Evolutionary conservation across 805 yeast species (phyloP), one percentile per base, ranked within the genome.

Genomic region (Cyberlindnera xylosilytica): DNA sequence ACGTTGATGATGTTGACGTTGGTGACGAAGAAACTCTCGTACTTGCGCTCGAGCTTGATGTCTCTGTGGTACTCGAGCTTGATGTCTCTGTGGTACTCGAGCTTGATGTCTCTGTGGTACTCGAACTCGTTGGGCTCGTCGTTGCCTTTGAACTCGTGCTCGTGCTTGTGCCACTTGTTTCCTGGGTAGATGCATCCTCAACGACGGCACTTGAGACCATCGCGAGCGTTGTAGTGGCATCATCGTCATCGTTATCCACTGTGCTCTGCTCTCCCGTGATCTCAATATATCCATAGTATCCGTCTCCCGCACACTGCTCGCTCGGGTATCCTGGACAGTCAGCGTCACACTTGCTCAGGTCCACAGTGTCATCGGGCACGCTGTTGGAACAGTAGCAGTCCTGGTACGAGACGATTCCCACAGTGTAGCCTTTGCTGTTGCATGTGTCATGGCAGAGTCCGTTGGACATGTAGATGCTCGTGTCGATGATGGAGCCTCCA

Each of bases 371-470:
- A 1, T 39, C 57, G 1, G 78, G 77, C 10, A 66, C 53, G 16
- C 54, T 38, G 45, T 72, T 58, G 11, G 74, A 58, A 47, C 79
- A 74, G 65, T 72, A 73, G 45, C 79, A 74, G 36, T 58, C 31
- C 20, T 57, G 34, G 8, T 52, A 46, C 41, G 65, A 72, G 8
- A 73, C 60, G 45, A 81, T 69, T 12, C 78, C 87, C 46, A 69
- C 78, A 10, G 75, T 66, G 46, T 50, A 60, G 1, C 52, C 54
- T 8, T 23, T 12, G 8, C 42, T 49, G 10, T 35, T n/a, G 49
- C 79, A 74, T 20, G 55, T 50, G 41, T 62, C 65, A 7, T 59
- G 53, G 47, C 79, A 74, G 12, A 53, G 53, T 1, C 79, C 79
- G 45, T 69, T 69, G 23, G 75, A 69, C 72, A 51, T 55, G 29